Evolutionary conservation across 257 asterid genomes (phyloP).

Genomic region (Schizonepeta tenuifolia): DNA sequence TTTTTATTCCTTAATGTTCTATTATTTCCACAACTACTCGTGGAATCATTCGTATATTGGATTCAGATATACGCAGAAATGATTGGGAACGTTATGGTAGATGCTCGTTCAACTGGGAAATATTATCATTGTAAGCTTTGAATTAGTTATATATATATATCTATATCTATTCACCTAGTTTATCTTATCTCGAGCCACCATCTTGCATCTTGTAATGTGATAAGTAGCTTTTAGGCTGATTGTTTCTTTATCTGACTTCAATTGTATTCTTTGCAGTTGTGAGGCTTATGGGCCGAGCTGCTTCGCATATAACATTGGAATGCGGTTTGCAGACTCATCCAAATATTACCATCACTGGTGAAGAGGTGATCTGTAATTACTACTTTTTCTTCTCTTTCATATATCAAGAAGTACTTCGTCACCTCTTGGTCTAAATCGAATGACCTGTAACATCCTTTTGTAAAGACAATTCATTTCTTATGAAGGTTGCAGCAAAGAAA

Average conservation of each 20-base stretch:
- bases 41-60: not conserved
- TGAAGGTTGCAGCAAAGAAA: slow-evolving; percentile 78
- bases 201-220: not conserved
- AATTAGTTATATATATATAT: too few relatives aligned
- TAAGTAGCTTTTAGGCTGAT: not conserved
- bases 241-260: not conserved
- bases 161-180: too few relatives aligned
- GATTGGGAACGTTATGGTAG: slow-evolving; percentile 45
- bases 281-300: slow-evolving; percentile 88
- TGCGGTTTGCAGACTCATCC: slow-evolving; percentile 88
- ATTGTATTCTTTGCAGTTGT: slow-evolving; percentile 51
- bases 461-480: not conserved
- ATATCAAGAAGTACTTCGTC: not conserved
- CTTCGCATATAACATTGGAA: slow-evolving; percentile 82
- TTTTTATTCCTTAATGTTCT: not conserved
- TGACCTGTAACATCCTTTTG: not conserved
- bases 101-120: slow-evolving; percentile 90
- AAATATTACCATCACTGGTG: slow-evolving; percentile 73
- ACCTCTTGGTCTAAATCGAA: not conserved
- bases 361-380: slow-evolving; percentile 54
- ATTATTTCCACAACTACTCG: not conserved
- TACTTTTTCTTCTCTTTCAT: not conserved
- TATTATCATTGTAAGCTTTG: slow-evolving; percentile 83
- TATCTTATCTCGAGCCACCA: not conserved
- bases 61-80: slow-evolving; percentile 79